Evolutionary conservation across 129 eudicot species (phyloP).

Genomic region (Centella asiatica): DNA sequence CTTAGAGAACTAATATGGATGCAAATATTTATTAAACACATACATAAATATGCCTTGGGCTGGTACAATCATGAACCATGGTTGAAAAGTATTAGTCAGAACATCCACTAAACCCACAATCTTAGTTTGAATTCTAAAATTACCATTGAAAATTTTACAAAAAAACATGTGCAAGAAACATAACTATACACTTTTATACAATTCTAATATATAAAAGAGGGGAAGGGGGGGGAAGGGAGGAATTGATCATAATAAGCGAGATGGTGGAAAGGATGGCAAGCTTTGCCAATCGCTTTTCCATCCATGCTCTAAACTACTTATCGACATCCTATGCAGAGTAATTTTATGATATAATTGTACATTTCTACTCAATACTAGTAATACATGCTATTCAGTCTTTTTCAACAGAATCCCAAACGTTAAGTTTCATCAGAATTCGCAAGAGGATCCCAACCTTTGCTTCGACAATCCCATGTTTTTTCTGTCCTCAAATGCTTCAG

Average conservation of each 20-base stretch:
- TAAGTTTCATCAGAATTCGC: constrained; percentile 54
- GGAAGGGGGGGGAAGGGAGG: constrained; percentile 13
- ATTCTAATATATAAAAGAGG: constrained; percentile 2
- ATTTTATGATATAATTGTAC: constrained; percentile 33
- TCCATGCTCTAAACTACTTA: constrained; percentile 18
- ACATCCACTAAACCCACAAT: no score
- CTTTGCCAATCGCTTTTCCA: constrained; percentile 62
- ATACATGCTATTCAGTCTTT: constrained; percentile 21
- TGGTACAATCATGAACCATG: no score
- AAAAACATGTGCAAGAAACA: neutral
- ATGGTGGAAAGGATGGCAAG: constrained; percentile 51
- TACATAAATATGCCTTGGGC: no score
- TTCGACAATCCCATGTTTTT: constrained; percentile 52
- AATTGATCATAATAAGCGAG: constrained; percentile 19
- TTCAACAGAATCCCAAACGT: constrained; percentile 21
- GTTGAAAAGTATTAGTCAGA: no score
- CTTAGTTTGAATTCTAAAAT: no score
- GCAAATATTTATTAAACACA: no score
- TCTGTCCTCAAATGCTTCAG: constrained; percentile 59
- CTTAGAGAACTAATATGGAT: no score
- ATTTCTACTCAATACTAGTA: constrained; percentile 19
- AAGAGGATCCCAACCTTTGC: constrained; percentile 81
- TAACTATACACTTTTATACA: neutral
- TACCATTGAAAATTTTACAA: no score
- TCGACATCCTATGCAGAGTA: constrained; percentile 30